phyloP scores from a whole-genome alignment of 257 asterid genomes.

The Scutellaria galericulata region DNA sequence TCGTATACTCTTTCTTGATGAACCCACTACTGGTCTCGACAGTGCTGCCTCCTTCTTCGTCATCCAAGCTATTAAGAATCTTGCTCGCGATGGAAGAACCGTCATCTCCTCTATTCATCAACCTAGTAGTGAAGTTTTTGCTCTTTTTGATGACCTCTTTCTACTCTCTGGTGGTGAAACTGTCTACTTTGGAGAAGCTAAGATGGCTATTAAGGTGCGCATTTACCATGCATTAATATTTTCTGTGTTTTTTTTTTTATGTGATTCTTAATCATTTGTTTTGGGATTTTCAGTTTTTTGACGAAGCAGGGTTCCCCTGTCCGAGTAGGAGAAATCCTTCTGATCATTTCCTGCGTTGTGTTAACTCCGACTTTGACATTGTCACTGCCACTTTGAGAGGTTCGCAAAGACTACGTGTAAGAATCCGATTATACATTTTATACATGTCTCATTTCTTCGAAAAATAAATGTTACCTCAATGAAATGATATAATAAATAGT shows the following conservation, averaged over 20 bases:
- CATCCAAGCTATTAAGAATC: constrained; percentile 78
- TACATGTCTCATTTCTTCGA: no score
- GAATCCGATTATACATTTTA: constrained; percentile 27
- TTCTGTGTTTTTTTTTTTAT: no score
- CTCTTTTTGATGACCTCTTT: constrained; percentile 87
- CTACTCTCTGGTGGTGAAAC: constrained; percentile 85
- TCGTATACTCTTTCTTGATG: constrained; percentile 84
- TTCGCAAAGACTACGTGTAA: constrained; percentile 76
- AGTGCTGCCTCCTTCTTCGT: constrained; percentile 97
- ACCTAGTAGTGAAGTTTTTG: constrained; percentile 94
- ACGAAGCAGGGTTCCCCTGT: constrained; percentile 97
- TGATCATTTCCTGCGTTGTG: constrained; percentile 90
- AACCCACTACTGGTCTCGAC: constrained; percentile 95
- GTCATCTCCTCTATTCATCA: constrained; percentile 94
- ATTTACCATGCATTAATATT: no score
- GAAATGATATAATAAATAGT: no score
- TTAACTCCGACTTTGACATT: constrained; percentile 84
- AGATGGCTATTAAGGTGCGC: constrained; percentile 54
- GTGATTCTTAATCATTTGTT: neutral
- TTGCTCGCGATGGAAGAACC: constrained; percentile 90
- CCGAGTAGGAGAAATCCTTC: constrained; percentile 95
- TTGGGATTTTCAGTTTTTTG: constrained; percentile 66
- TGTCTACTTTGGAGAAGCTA: constrained; percentile 89
- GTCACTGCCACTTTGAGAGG: constrained; percentile 86
- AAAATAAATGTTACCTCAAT: no score